Evolutionary conservation across 495 filamentous ascomycete genomes (phyloP).

Genomic region (Aspergillus panamensis): DNA sequence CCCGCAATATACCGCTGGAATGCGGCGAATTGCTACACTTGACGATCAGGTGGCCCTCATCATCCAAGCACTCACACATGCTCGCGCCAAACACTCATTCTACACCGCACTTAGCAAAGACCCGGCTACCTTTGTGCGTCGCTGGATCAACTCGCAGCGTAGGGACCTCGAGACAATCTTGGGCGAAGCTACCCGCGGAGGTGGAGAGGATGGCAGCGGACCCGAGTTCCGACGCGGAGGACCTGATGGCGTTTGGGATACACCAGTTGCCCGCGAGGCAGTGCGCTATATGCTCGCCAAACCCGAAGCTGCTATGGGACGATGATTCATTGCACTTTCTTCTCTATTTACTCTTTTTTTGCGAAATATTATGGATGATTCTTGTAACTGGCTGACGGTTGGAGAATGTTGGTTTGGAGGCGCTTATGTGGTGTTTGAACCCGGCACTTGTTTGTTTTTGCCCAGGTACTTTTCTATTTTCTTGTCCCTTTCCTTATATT

Average conservation of each 20-base stretch:
- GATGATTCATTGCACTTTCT: conserved; percentile 10
- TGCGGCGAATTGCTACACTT: conserved; percentile 65
- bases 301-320: conserved; percentile 36
- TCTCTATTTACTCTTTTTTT: conserved; percentile 17
- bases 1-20: conserved; percentile 49
- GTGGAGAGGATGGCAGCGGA: conserved; percentile 57
- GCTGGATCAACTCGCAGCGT: conserved; percentile 85
- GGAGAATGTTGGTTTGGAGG: conserved; percentile 15
- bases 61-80: conserved; percentile 70
- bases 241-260: conserved; percentile 52
- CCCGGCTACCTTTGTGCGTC: conserved; percentile 72
- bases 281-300: conserved; percentile 50
- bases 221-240: conserved; percentile 60
- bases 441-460: conserved; percentile 25
- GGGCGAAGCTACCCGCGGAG: conserved; percentile 71
- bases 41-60: conserved; percentile 83
- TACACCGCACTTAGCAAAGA: conserved; percentile 71
- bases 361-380: conserved; percentile 1
- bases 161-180: conserved; percentile 86
- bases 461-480: conserved; percentile 10
- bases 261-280: conserved; percentile 43
- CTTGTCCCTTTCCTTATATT: conserved; percentile 1
- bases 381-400: conserved; percentile 5
- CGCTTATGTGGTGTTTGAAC: conserved; percentile 40
- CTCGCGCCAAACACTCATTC: conserved; percentile 83